Evolutionary conservation across 768 basidiomycete species (phyloP), one percentile per base, ranked within the genome.

Genomic region (Phylloporus sp.): DNA sequence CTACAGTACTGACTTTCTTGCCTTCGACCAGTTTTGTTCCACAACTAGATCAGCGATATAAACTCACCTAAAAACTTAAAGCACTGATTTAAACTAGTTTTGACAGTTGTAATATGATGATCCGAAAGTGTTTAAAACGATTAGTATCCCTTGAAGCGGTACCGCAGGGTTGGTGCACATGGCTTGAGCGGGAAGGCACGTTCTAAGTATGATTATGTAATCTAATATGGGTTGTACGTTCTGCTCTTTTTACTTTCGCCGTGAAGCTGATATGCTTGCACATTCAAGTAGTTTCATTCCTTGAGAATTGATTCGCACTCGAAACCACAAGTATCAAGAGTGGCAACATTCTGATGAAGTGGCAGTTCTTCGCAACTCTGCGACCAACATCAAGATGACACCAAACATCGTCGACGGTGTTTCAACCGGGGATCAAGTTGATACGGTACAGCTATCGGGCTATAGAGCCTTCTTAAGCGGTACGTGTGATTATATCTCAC

Each of bases 391-490:
- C 35, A 38, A 8, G 31, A 23, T 35, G 34, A 26, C 12, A 34
- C 18, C 24, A 24, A 7, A 8, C n/a, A n/a, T n/a, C n/a, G n/a
- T 24, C 22, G 29, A 15, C 7, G 6, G 29, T 13, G 34, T 36
- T 44, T 36, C 18, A 27, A 42, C 31, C 6, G 26, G 34, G n/a
- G 12, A 43, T 36, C 41, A n/a, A 28, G 42, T 50, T 38, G 47
- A 42, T 41, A 41, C 8, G 35, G 46, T 36, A 57, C 51, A 53
- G 52, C 53, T 49, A 35, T 23, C 10, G 16, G 22, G 15, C 13
- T n/a, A n/a, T n/a, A n/a, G 6, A 28, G 11, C 34, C 15, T 36
- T 47, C n/a, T 54, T 53, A 62, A 56, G 45, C 34, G 4, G 44
- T 34, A 24, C 18, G 1, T 6, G 6, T 10, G 8, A 45, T 4